A percentile compares a stretch with the other conserved stretches of the same genome.
These are phyloP conservation scores for Phialocephala sp. DNA, from an alignment of 2,329 filamentous ascomycete genomes.

Conservation along the genomic window DNA sequence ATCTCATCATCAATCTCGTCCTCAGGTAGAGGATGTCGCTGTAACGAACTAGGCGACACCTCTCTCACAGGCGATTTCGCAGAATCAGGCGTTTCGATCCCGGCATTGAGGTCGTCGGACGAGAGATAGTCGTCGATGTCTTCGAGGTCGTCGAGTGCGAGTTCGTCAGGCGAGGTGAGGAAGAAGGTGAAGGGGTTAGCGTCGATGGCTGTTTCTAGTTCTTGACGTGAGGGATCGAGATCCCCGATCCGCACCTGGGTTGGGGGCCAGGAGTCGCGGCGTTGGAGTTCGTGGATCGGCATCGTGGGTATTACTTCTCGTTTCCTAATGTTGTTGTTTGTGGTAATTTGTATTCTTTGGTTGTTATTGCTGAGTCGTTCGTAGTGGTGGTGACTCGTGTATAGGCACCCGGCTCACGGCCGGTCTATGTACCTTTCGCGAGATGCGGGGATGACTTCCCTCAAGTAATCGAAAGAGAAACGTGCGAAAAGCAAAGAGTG, in stretches of 20 bases:
- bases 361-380: background rate
- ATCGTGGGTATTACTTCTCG: constrained; percentile 25
- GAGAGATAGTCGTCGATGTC: constrained; percentile 37
- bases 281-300: constrained; percentile 40
- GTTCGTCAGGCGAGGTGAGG: constrained; percentile 41
- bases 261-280: constrained; percentile 44
- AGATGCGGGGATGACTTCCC: constrained; percentile 8
- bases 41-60: constrained; percentile 40
- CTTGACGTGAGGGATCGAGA: constrained; percentile 16
- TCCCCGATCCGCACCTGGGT: constrained; percentile 38
- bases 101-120: constrained; percentile 41
- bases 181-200: constrained; percentile 44
- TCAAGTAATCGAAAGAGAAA: constrained; percentile 1
- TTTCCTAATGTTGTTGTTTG: constrained; percentile 3
- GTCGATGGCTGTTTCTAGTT: constrained; percentile 37
- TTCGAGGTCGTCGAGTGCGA: background rate
- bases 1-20: constrained; percentile 22
- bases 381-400: no score
- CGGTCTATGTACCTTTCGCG: constrained; percentile 37
- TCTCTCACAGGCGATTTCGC: constrained; percentile 36
- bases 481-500: background rate
- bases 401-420: constrained; percentile 40
- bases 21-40: constrained; percentile 27
- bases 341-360: constrained; percentile 10
- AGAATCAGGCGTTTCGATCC: constrained; percentile 40